Base-by-base conservation (phyloP, 371 early-diverging fungal genomes). In the Mortierella sp. region DNA sequence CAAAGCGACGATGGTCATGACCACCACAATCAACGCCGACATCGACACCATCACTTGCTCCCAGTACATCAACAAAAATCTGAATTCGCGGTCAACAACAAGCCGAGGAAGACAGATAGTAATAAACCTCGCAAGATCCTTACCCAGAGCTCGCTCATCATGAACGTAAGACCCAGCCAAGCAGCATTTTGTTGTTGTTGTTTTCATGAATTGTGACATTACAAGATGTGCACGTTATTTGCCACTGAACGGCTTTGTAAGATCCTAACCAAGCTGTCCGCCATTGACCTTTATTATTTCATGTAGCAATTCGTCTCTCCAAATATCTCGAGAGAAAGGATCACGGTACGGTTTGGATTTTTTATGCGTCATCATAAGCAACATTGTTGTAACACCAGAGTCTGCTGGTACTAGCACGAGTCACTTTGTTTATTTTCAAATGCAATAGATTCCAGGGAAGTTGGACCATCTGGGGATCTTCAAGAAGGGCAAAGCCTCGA, bases 61-160 rank as follows among this genome's bases (percentile, higher is more conserved):
- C 13, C 31, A 71, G 31, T 26, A 28, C 48, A 28, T 28, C 48
- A 47, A 63, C 34, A 63, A 38, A 54, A 11, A 48, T 68, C 16
- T 50, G 34, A 48, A 52, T 24, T 13, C 68, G 24, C 24, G 21
- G 28, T 52, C 58, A 73, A 65, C 26, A 48, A 55, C n/a, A 73
- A 70, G 50, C 2, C 52, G 9, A 26, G 57, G 57, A 74, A 50
- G 55, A 70, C 75, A 73, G 72, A 76, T 80, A 78, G 78, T 70
- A 84, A 84, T 80, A 85, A 85, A 79, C 75, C 79, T 26, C 85
- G 82, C 77, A 79, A 82, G 82, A 78, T 86, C 77, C 57, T 82
- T 63, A 75, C 80, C 16, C 82, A 76, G 48, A 74, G 77, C 72
- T 82, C 82, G 13, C 57, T 86, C 19, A 63, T 80, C 75, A 79